Percentiles rank a stretch among this genome's conserved stretches.
Conservation (phyloP, 345 rosid species). For the Euphorbia tirucalli region DNA sequence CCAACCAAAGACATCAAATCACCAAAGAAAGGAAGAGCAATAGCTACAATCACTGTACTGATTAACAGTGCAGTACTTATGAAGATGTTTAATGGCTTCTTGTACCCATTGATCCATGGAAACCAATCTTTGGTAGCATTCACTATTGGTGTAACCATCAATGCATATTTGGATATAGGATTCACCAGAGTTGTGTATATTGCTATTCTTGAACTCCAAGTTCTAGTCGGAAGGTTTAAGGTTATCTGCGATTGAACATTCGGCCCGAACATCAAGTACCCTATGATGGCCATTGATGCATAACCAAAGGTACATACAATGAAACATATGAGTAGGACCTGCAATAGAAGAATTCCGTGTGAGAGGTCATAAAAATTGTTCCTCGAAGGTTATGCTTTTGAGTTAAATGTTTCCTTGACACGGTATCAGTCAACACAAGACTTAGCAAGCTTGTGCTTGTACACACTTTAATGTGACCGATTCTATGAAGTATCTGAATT, state of each 20-base stretch:
- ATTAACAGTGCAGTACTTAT: slow-evolving; percentile 12
- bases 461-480: no score
- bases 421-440: no score
- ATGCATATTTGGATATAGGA: slow-evolving; percentile 28
- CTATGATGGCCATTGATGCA: slow-evolving; percentile 29
- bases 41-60: slow-evolving; percentile 22
- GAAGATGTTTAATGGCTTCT: slow-evolving; percentile 6
- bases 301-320: slow-evolving; percentile 16
- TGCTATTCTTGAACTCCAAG: slow-evolving; percentile 22
- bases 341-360: neutral
- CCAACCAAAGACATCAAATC: slow-evolving; percentile 26
- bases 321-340: slow-evolving; percentile 30
- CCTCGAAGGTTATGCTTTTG: no score
- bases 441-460: no score
- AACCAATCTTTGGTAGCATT: slow-evolving; percentile 18
- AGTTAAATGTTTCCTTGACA: no score
- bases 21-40: slow-evolving; percentile 23
- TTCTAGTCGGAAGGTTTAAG: slow-evolving; percentile 21
- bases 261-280: slow-evolving; percentile 28
- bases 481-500: no score
- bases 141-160: slow-evolving; percentile 25
- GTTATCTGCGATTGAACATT: slow-evolving; percentile 29
- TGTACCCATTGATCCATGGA: slow-evolving; percentile 8
- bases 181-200: slow-evolving; percentile 25
- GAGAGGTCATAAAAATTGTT: neutral